Base-by-base conservation (phyloP, 305 asterid species). In the Fraxinus ornus region DNA sequence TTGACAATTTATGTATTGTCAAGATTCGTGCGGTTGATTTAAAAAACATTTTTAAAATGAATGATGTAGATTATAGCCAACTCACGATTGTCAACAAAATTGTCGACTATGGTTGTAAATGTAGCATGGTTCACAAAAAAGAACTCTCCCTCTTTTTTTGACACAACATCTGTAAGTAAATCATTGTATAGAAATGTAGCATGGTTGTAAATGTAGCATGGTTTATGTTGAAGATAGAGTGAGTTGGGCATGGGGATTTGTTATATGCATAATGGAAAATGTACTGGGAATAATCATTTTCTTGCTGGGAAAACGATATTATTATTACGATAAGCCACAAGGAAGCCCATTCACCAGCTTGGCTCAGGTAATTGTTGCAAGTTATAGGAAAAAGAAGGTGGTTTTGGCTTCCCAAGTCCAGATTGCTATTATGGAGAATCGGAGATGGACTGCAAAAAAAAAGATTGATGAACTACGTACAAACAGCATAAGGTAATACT, bases 301-400 rank as follows among this genome's bases (percentile, higher is more conserved):
- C 86, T 75, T 91, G 64, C 73, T 85, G 9, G 97, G 97, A 4
- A 82, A 9, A 0, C 80, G 87, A 1, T 89, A 87, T 78, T 94
- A 91, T 72, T 84, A 85, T 24, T 88, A 81, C 28, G 75, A 86
- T 22, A 84, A 84, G 87, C 89, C 93, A 0, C 82, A 22, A 19
- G 89, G 92, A 24, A 92, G 92, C 88, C 97, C 97, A 2, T 93
- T 91, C 5, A 84, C 13, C 70, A 83, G 85, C 68, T 62, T 92
- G 70, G 98, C 83, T 32, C 86, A 86, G 3, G 98, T 94, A 2
- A 7, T 87, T 2, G 88, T 86, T 22, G 93, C 90, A 0, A 85
- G 89, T 32, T 1, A 82, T 4, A 55, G 84, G 83, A 90, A 89
- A 72, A 85, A 89, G 55, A 83, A 85, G 12, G 78, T 62, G 0